Base-by-base conservation (phyloP, 2,329 filamentous ascomycete genomes). In the Paradendryphiella salina region DNA sequence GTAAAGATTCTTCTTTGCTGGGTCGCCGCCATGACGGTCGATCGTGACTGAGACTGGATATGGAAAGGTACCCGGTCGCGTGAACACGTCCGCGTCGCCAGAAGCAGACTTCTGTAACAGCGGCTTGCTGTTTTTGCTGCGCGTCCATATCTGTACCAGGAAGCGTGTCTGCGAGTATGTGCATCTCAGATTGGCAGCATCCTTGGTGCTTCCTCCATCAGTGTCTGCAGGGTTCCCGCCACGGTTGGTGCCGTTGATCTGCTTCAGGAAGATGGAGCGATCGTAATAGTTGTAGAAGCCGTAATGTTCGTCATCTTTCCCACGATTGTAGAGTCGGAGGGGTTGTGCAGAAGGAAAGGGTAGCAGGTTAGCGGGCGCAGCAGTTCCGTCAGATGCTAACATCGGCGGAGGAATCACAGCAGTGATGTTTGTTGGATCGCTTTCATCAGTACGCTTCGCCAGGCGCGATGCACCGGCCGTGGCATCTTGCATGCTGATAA, bases 271-370 rank as follows among this genome's bases (percentile, higher is more conserved):
- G 57, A 96, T 89, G 7, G 87, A 88, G 59, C 91, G 89, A 74
- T 91, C 86, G 73, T 89, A 97, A 77, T 96, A 95, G 0, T 83
- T 89, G 76, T 96, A 96, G 75, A 96, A 96, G 2, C 90, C 90
- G 72, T 95, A 96, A 74, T 96, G 90, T 71, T 97, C 93, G 0
- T 86, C 87, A 1, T 82, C 76, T 21, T 88, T 78, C 14, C 88
- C 91, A 15, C 91, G 88, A 70, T 97, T 90, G 71, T 86, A 97
- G 1, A 97, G 82, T 1, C 89, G 84, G 10, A 97, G 78, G 0
- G 90, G 93, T 65, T 97, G 94, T 52, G 77, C 75, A 0, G 79
- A 75, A 0, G 88, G 83, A 6, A 82, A 78, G 0, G 91, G 89
- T 37, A 94, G 83, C 56, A 96, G 77, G 8, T 82, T 82, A 2